phyloP scores from a whole-genome alignment of 805 yeast species.

The Candida loeiensis region DNA sequence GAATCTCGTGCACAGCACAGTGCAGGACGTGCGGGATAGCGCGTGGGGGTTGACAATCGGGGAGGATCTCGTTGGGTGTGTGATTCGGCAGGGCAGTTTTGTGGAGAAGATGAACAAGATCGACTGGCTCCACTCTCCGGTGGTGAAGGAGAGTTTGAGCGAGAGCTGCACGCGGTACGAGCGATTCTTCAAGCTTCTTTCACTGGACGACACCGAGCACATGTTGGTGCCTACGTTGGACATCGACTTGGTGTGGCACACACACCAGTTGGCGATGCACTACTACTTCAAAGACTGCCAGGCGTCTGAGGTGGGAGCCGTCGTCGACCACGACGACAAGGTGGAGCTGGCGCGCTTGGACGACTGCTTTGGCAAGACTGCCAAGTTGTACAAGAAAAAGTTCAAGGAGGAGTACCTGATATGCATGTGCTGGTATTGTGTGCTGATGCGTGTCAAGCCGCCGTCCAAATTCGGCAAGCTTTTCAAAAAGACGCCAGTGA shows the following conservation, averaged over 20 bases:
- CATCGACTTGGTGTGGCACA: constrained; percentile 27
- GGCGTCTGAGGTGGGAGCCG: constrained; percentile 1
- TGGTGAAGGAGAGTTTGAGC: constrained; percentile 11
- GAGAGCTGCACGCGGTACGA: constrained; percentile 18
- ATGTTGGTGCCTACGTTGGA: constrained; percentile 25
- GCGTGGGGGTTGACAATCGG: constrained; percentile 2
- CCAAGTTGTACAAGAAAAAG: constrained; percentile 13
- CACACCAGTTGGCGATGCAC: constrained; percentile 20
- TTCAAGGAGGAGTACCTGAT: constrained; percentile 18
- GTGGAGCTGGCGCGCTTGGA: constrained; percentile 19
- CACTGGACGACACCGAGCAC: constrained; percentile 1
- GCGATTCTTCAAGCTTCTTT: constrained; percentile 14
- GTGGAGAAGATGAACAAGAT: constrained; percentile 18
- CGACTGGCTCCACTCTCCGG: constrained; percentile 17
- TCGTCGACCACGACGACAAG: constrained; percentile 25
- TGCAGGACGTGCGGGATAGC: neutral
- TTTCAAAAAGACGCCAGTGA: constrained; percentile 14
- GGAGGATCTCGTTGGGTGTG: constrained; percentile 25
- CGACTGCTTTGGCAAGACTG: constrained; percentile 16
- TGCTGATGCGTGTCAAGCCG: neutral
- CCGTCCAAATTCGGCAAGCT: constrained; percentile 11
- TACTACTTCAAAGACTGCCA: constrained; percentile 15
- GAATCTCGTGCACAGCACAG: constrained; percentile 13
- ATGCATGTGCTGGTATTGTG: constrained; percentile 20
- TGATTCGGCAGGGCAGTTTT: constrained; percentile 21